These are phyloP conservation scores for Hygrophorus pudorinus DNA, from an alignment of 768 basidiomycete genomes.

Conservation along the genomic window DNA sequence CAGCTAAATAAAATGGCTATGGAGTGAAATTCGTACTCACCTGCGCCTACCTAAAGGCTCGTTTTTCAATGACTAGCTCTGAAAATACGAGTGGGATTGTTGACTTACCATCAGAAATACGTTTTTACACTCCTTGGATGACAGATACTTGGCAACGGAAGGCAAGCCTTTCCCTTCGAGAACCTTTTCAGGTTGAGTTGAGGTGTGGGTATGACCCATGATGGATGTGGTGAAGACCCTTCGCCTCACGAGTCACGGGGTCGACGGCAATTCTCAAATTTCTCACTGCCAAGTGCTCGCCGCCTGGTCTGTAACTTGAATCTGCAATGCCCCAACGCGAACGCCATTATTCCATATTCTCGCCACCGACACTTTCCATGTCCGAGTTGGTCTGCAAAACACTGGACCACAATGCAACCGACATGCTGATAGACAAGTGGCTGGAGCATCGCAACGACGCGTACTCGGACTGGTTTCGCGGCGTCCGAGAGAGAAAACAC, in stretches of 20 bases:
- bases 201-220: not conserved
- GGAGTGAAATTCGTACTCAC: constrained; percentile 24
- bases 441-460: constrained; percentile 65
- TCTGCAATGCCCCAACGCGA: constrained; percentile 31
- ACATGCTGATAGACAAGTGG: constrained; percentile 78
- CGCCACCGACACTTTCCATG: constrained; percentile 59
- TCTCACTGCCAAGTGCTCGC: too few species aligned
- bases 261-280: too few species aligned
- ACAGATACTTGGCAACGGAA: constrained; percentile 54
- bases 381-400: constrained; percentile 74
- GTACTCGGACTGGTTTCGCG: constrained; percentile 70
- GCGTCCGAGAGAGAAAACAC: constrained; percentile 57
- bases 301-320: too few species aligned
- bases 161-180: constrained; percentile 20
- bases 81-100: not conserved
- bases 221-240: not conserved
- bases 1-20: not conserved
- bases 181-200: constrained; percentile 14
- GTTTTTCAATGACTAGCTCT: not conserved
- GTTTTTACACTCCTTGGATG: constrained; percentile 56
- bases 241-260: not conserved
- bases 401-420: constrained; percentile 65
- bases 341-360: constrained; percentile 51
- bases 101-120: constrained; percentile 61
- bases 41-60: constrained; percentile 50